These are phyloP conservation scores for Phialocephala subalpina DNA, from an alignment of 2,329 filamentous ascomycete genomes.

Conservation along the genomic window DNA sequence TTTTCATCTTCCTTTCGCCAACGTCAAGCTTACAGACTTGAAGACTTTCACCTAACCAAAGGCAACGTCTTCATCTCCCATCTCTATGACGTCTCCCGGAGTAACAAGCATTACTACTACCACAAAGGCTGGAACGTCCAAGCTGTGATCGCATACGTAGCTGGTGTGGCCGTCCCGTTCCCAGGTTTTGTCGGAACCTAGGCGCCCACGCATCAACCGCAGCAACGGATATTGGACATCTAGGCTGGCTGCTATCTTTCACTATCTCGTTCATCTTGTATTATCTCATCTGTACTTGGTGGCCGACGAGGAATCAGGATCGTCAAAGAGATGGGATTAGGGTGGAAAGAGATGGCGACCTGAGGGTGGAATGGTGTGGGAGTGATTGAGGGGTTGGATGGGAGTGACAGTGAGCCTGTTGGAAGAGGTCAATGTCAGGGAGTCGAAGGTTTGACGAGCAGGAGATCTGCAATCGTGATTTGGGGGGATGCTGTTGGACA, in stretches of 20 bases:
- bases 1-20: background rate
- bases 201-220: conserved; percentile 38
- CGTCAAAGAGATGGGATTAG: conserved; percentile 38
- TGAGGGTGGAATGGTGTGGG: background rate
- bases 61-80: conserved; percentile 41
- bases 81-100: conserved; percentile 38
- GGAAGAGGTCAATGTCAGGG: background rate
- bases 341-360: conserved; percentile 23
- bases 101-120: conserved; percentile 43
- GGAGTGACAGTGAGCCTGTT: background rate
- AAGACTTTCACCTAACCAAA: conserved; percentile 44
- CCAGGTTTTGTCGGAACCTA: conserved; percentile 41
- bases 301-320: conserved; percentile 44
- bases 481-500: too few species aligned
- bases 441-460: background rate
- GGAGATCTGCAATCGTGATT: too few species aligned
- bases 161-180: conserved; percentile 41
- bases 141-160: conserved; percentile 42
- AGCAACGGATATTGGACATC: conserved; percentile 39
- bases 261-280: conserved; percentile 38
- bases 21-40: background rate
- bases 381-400: too few species aligned
- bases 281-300: conserved; percentile 42
- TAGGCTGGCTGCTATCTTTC: conserved; percentile 44
- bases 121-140: conserved; percentile 42